Conservation (phyloP, 331 rosid genomes). For the Rhamnella rubrinervis region DNA sequence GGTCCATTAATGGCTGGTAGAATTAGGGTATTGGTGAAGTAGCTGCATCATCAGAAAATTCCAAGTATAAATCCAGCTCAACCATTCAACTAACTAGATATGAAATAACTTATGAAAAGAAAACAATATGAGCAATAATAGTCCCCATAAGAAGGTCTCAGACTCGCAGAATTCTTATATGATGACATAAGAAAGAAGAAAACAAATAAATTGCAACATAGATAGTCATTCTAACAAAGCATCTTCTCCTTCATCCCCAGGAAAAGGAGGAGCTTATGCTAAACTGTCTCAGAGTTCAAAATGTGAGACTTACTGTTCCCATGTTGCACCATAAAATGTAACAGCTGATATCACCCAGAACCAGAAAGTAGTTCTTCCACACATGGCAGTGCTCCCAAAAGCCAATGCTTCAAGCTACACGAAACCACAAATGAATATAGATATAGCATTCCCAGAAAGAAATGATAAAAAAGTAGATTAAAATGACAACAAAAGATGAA, state of each 20-base stretch:
- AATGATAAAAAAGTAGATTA: neutral
- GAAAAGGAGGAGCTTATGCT: neutral
- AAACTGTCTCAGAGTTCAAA: neutral
- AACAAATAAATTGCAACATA: too few species aligned
- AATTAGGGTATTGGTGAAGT: slow-evolving; percentile 80
- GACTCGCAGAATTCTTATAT: too few species aligned
- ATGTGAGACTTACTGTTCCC: slow-evolving; percentile 84
- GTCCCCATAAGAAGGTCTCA: neutral
- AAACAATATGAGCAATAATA: neutral
- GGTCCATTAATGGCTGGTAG: slow-evolving; percentile 89
- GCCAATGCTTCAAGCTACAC: slow-evolving; percentile 82
- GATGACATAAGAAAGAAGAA: neutral
- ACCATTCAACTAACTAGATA: neutral
- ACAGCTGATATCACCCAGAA: slow-evolving; percentile 89
- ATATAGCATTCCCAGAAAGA: slow-evolving; percentile 33
- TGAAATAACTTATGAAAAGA: neutral
- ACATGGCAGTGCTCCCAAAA: slow-evolving; percentile 92
- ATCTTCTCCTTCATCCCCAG: too few species aligned
- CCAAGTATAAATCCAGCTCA: slow-evolving; percentile 20
- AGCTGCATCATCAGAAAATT: slow-evolving; percentile 55
- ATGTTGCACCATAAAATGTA: slow-evolving; percentile 89
- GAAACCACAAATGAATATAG: slow-evolving; percentile 21
- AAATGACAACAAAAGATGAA: neutral
- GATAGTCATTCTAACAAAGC: too few species aligned
- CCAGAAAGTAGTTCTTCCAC: slow-evolving; percentile 89